Percentiles rank a stretch among this genome's conserved stretches.
Conservation (phyloP, 2,329 filamentous ascomycete species). For the Fusarium sp. region DNA sequence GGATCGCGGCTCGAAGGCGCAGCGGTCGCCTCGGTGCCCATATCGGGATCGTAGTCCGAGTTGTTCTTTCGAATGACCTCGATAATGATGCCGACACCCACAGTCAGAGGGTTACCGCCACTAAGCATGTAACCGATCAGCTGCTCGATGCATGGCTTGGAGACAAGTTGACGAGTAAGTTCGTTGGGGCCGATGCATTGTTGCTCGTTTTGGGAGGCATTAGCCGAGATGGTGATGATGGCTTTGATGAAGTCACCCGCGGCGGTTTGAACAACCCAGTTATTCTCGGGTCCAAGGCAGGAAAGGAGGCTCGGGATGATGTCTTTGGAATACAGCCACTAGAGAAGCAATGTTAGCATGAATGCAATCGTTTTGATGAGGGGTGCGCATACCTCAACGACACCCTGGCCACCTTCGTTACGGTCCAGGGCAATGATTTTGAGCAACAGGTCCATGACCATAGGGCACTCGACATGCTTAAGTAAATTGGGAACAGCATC, state of each 20-base stretch:
- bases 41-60: constrained; percentile 96
- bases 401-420: constrained; percentile 88
- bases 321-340: constrained; percentile 94
- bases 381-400: constrained; percentile 80
- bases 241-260: constrained; percentile 98
- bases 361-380: constrained; percentile 5
- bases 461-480: constrained; percentile 94
- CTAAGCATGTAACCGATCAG: constrained; percentile 93
- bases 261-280: constrained; percentile 92
- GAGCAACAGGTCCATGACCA: constrained; percentile 96
- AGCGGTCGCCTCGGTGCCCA: constrained; percentile 82
- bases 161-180: constrained; percentile 93
- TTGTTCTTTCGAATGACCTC: constrained; percentile 99
- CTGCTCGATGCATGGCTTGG: constrained; percentile 81
- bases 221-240: constrained; percentile 98
- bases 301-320: constrained; percentile 88
- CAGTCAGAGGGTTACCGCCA: constrained; percentile 93
- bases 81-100: constrained; percentile 96
- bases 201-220: constrained; percentile 97
- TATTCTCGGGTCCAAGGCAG: constrained; percentile 86
- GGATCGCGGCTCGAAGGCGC: constrained; percentile 88
- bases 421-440: constrained; percentile 98
- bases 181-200: constrained; percentile 99
- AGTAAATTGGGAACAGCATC: constrained; percentile 87
- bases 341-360: constrained; percentile 36